phyloP scores from a whole-genome alignment of 805 yeast genomes.

The Ascoidea rubescens region DNA sequence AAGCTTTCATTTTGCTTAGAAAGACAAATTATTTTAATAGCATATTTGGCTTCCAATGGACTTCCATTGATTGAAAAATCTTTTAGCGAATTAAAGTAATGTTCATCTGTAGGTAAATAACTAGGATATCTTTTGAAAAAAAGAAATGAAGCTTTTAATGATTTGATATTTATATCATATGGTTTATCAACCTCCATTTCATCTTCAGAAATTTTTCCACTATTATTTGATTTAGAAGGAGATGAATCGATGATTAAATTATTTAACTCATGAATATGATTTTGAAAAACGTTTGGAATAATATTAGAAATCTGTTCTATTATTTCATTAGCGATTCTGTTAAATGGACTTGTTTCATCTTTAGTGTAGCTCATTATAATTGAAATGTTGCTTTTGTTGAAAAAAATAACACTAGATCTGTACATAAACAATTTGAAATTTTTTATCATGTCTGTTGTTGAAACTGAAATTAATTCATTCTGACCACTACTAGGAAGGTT shows the following conservation, averaged over 20 bases:
- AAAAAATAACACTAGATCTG: conserved; percentile 45
- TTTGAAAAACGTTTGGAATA: conserved; percentile 50
- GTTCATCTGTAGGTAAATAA: conserved; percentile 27
- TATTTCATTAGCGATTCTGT: conserved; percentile 32
- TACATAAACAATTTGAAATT: conserved; percentile 45
- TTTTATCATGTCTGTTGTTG: conserved; percentile 34
- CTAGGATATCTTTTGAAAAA: conserved; percentile 38
- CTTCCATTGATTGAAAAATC: conserved; percentile 36
- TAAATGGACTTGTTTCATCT: conserved; percentile 19
- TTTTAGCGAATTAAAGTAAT: conserved; percentile 24
- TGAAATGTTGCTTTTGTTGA: conserved; percentile 50
- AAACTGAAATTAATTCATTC: conserved; percentile 17
- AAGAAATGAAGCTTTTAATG: conserved; percentile 47
- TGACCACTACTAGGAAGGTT: conserved; percentile 15
- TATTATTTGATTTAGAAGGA: conserved; percentile 10
- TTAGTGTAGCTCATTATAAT: conserved; percentile 34
- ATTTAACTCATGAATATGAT: conserved; percentile 39
- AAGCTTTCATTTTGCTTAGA: conserved; percentile 26
- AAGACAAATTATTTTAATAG: conserved; percentile 43
- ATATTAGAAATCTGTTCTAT: conserved; percentile 44
- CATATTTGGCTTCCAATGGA: conserved; percentile 49
- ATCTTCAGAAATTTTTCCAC: conserved; percentile 1
- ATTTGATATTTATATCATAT: conserved; percentile 19
- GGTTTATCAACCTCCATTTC: conserved; percentile 10
- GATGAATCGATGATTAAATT: conserved; percentile 20